Evolutionary conservation across 2,329 filamentous ascomycete genomes (phyloP), one percentile per base, ranked within the genome.

Genomic region (Periconia sp.): DNA sequence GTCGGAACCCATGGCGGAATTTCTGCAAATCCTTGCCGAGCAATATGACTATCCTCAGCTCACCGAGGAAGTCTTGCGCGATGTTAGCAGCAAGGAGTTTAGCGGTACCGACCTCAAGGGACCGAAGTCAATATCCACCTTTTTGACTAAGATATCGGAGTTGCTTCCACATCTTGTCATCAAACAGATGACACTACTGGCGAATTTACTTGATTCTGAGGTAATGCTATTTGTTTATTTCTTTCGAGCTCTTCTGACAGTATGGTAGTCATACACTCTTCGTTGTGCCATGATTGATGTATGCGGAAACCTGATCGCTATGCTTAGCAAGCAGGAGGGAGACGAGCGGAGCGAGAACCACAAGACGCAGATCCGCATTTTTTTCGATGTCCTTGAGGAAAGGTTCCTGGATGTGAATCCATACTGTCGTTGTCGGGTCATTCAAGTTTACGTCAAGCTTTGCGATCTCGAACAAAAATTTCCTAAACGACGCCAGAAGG

Each of bases 1-100:
- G n/a, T 92, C 94, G 0, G 94, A 99, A 65, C 94, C 94, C 1
- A 99, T 99, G 94, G 94, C 94, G 22, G 95, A 99, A 68, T 96
- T 99, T 60, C 76, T 99, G 4, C 90, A 97, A 60, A 99, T 97
- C 61, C 78, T 99, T 18, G 87, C 92, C 1, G 92, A 97, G 67
- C 92, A 96, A 74, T 99, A 97, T 73, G 94, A 99, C 72, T 95
- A 97, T 66, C 89, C 92, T 12, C 94, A 99, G 63, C 79, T 99
- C 7, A 87, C 91, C 4, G 94, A 96, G 66, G 94, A 99, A 66
- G 89, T 97, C 21, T 73, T 99, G 45, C 86, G 90, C 60, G 94
- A 99, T 66, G 82, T 99, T 54, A 95, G 92, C 68, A 96, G 92
- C 72, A 99, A 96, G 68, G 92, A 97, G 65, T 99, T 97, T 75